Base-by-base conservation (phyloP, 192 early-diverging fungal species). In the Linnemannia exigua region DNA sequence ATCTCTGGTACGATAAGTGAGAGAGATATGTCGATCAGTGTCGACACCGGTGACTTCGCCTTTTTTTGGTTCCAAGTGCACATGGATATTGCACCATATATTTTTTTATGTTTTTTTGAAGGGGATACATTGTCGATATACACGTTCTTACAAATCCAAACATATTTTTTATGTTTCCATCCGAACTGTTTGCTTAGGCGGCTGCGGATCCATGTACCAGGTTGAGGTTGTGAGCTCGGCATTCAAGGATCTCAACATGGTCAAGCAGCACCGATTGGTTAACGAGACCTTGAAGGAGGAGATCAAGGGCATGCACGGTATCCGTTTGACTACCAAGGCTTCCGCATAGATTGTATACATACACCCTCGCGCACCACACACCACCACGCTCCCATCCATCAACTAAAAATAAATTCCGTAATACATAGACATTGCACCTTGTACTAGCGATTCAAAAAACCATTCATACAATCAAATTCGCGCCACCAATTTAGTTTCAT, bases 171-270 rank as follows among this genome's bases (percentile, higher is more conserved):
- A 35, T 74, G 38, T 80, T 66, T 38, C n/a, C n/a, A n/a, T n/a
- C n/a, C n/a, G n/a, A n/a, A n/a, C n/a, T n/a, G n/a, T n/a, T n/a
- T n/a, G n/a, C n/a, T 41, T 63, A 95, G 95, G 95, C 58, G 98
- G 98, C n/a, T 99, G 98, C 87, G 98, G 98, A 17, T 96, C 96
- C 50, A 98, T 98, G 97, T 99, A 98, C 76, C 94, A 94, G n/a
- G 94, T 99, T 63, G 94, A 96, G 76, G 95, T 99, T 81, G 92
- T 93, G 41, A 94, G 95, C 37, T 87, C 91, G 15, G 76, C 89
- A 74, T 99, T 99, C 90, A 92, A 94, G 78, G 94, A 94, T 9
- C 76, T 94, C 72, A 88, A 77, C 19, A 90, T 96, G 79, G 93
- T 99, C 50, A 96, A 96, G 81, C 98, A 99, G 86, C 98, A 98